Base-by-base conservation (phyloP, 257 asterid species). In the Nicotiana tabacum region DNA sequence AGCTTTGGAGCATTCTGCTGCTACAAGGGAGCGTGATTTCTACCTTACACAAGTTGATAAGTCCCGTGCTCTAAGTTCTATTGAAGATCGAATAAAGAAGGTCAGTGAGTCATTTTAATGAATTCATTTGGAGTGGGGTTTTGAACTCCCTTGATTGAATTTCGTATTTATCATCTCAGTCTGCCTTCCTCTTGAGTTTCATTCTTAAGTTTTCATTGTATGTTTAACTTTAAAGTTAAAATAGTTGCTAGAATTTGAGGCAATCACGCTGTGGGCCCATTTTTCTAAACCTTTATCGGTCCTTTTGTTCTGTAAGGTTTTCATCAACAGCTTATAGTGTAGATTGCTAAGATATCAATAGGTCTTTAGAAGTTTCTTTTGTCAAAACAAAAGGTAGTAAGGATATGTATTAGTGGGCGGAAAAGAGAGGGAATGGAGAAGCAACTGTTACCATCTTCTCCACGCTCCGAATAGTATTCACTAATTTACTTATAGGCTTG, bases 41-140 rank as follows among this genome's bases (percentile, higher is more conserved):
- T 94, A 94, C 83, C 92, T 96, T 77, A 84, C 93, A 6, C 95
- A 90, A 87, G 94, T 91, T 72, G 98, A 93, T 80, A 94, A 96
- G 81, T 89, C 98, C 12, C 89, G 64, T 80, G 92, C 97, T n/a
- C 70, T 88, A 70, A 86, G 77, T 81, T 90, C 90, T 82, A 91
- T 92, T 62, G 94, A 87, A 86, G 97, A 91, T 85, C 91, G 98
- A 30, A 67, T 93, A 58, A 96, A 87, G 90, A 96, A 96, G 97
- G 98, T 96, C 24, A 29, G 39, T 30, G 62, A 1, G 17, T 27
- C 77, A 82, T 3, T 4, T 39, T 30, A 35, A 53, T 56, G 6
- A 33, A 21, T 55, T n/a, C 30, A 43, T 48, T 53, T 60, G 55
- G 33, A 29, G 15, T 77, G 29, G 48, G 10, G 57, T 7, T 46